Evolutionary conservation across 257 asterid genomes (phyloP).

Genomic region (Lycium barbarum): DNA sequence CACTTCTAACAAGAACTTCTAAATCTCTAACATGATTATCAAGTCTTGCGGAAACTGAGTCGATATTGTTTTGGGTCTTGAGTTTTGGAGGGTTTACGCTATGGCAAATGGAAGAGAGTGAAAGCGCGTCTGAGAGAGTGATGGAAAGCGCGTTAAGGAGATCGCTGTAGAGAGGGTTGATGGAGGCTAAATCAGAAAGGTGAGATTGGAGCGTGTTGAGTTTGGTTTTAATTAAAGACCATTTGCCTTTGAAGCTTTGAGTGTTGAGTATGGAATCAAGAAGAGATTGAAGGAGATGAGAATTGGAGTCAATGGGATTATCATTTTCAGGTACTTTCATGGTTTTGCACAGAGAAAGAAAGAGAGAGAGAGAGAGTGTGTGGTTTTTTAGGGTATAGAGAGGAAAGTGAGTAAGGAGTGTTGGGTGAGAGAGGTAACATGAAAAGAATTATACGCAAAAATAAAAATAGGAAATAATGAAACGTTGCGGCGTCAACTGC

Average conservation of each 20-base stretch:
- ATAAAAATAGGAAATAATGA: slow-evolving; percentile 1
- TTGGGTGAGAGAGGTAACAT: neutral
- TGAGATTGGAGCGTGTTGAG: slow-evolving; percentile 60
- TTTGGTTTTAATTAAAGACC: slow-evolving; percentile 65
- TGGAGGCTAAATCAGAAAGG: slow-evolving; percentile 49
- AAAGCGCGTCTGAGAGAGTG: slow-evolving; percentile 56
- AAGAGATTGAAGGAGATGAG: slow-evolving; percentile 54
- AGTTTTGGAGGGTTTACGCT: slow-evolving; percentile 61
- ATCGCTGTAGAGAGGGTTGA: slow-evolving; percentile 53
- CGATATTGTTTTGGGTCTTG: slow-evolving; percentile 82
- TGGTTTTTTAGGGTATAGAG: slow-evolving; percentile 17
- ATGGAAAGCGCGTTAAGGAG: slow-evolving; percentile 61
- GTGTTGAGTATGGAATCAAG: slow-evolving; percentile 51
- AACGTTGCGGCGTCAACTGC: slow-evolving; percentile 29
- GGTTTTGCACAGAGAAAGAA: slow-evolving; percentile 19
- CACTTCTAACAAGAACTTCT: slow-evolving; percentile 60
- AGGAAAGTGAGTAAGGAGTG: slow-evolving; percentile 8
- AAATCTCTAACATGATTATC: slow-evolving; percentile 74
- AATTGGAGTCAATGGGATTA: slow-evolving; percentile 31
- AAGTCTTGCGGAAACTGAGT: slow-evolving; percentile 61
- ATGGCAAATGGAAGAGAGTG: slow-evolving; percentile 61
- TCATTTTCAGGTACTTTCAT: slow-evolving; percentile 60
- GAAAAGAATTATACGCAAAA: neutral
- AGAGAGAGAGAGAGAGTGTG: slow-evolving; percentile 13
- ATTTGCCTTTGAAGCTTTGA: slow-evolving; percentile 75